Percentiles rank a stretch among this genome's conserved stretches.
These are phyloP conservation scores for Tricholoma flavovirens DNA, from an alignment of 768 basidiomycete species.

Conservation along the genomic window DNA sequence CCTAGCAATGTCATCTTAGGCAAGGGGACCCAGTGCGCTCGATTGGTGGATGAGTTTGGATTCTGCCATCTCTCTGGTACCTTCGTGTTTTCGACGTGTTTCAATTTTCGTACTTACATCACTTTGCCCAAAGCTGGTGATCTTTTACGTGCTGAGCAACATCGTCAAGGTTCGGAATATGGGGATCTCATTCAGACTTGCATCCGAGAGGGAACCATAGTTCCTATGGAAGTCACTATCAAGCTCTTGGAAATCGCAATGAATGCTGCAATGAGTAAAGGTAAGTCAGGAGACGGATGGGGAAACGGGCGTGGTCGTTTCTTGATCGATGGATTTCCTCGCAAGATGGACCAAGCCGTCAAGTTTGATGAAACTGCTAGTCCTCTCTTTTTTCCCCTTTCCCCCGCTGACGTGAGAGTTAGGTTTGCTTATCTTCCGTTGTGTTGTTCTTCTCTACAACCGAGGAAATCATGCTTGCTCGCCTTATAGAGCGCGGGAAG, in stretches of 20 bases:
- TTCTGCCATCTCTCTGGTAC: constrained; percentile 93
- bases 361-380: constrained; percentile 83
- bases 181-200: constrained; percentile 81
- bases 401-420: neutral
- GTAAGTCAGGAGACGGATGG: constrained; percentile 52
- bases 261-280: constrained; percentile 47
- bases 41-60: constrained; percentile 75
- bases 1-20: constrained; percentile 41
- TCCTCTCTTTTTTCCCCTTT: neutral
- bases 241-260: constrained; percentile 95
- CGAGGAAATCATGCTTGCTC: constrained; percentile 80
- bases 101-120: constrained; percentile 2
- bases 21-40: constrained; percentile 92
- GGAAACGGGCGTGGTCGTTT: constrained; percentile 72
- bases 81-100: constrained; percentile 12
- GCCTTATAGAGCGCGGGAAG: constrained; percentile 85
- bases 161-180: constrained; percentile 75
- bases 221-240: constrained; percentile 95
- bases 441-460: constrained; percentile 86
- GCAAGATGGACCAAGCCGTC: constrained; percentile 97
- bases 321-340: constrained; percentile 94
- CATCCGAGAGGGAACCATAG: constrained; percentile 90
- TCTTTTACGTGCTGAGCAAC: constrained; percentile 90
- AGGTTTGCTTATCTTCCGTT: constrained; percentile 78
- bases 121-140: constrained; percentile 71